A percentile compares a stretch with the other conserved stretches of the same genome.
Evolutionary conservation across 2,329 filamentous ascomycete species (phyloP).

Genomic region (Chaetomium sp.): DNA sequence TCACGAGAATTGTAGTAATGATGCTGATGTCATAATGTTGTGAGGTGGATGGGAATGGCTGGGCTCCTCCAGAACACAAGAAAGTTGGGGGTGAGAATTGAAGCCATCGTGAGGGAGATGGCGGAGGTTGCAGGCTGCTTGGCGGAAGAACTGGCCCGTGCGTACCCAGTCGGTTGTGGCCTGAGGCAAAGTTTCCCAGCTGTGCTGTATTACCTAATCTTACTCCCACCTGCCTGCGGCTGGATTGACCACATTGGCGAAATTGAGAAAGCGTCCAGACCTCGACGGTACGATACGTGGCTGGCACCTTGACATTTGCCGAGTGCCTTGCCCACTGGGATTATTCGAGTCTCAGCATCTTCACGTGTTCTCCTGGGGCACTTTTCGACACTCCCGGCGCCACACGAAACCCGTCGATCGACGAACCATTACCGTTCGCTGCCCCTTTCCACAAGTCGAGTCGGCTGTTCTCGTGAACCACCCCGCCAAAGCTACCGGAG

Average conservation of each 20-base stretch:
- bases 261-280: conserved; percentile 34
- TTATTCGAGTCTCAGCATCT: not conserved
- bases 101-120: not conserved
- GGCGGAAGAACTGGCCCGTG: not conserved
- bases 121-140: not conserved
- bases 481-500: conserved; percentile 33
- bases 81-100: not conserved
- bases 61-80: not conserved
- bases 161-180: not conserved
- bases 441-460: conserved; percentile 24
- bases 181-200: conserved; percentile 18
- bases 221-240: conserved; percentile 26
- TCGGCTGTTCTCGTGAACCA: conserved; percentile 8
- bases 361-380: not conserved
- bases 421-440: conserved; percentile 20
- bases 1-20: not conserved
- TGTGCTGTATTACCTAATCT: conserved; percentile 30
- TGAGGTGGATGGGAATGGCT: not conserved
- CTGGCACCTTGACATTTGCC: conserved; percentile 30
- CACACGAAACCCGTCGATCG: conserved; percentile 1
- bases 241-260: conserved; percentile 37
- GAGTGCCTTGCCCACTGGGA: conserved; percentile 20
- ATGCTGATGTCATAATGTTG: not conserved
- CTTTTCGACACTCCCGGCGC: not conserved
- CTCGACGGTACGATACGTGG: conserved; percentile 35